Percentiles rank a stretch among this genome's conserved stretches.
These are phyloP conservation scores for Vigna hirtella DNA, from an alignment of 306 rosid genomes.

Conservation along the genomic window DNA sequence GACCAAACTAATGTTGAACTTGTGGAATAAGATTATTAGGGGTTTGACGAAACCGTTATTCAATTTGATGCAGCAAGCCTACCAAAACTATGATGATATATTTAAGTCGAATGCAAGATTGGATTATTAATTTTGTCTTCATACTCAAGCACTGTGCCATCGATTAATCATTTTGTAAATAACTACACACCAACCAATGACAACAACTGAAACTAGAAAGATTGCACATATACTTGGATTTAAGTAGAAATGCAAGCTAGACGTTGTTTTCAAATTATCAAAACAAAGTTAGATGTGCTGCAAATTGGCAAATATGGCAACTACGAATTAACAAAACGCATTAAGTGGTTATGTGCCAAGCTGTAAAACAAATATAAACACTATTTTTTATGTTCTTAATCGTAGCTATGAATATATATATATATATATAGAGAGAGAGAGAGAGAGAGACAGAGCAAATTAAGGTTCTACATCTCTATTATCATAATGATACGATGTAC, in stretches of 20 bases:
- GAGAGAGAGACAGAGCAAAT: not conserved
- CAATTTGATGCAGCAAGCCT: not conserved
- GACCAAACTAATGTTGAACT: no score
- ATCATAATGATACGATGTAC: conserved; percentile 40
- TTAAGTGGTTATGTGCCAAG: not conserved
- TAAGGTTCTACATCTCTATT: conserved; percentile 40
- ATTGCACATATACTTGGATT: not conserved
- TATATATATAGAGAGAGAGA: no score
- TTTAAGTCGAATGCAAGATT: not conserved
- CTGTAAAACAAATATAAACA: not conserved
- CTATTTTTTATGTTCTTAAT: not conserved
- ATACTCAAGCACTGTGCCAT: no score
- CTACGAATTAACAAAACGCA: no score
- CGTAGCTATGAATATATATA: not conserved
- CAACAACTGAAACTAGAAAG: not conserved
- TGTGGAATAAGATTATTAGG: not conserved
- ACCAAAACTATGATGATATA: not conserved
- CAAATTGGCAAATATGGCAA: not conserved
- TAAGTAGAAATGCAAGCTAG: not conserved
- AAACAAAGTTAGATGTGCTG: not conserved
- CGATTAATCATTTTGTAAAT: not conserved
- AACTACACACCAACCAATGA: not conserved
- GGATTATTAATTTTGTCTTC: not conserved
- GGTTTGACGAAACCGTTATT: no score
- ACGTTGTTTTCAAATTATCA: not conserved